Percentiles rank a stretch among this genome's conserved stretches.
These are phyloP conservation scores for Pleomassaria siparia DNA, from an alignment of 2,329 filamentous ascomycete species.

Conservation along the genomic window DNA sequence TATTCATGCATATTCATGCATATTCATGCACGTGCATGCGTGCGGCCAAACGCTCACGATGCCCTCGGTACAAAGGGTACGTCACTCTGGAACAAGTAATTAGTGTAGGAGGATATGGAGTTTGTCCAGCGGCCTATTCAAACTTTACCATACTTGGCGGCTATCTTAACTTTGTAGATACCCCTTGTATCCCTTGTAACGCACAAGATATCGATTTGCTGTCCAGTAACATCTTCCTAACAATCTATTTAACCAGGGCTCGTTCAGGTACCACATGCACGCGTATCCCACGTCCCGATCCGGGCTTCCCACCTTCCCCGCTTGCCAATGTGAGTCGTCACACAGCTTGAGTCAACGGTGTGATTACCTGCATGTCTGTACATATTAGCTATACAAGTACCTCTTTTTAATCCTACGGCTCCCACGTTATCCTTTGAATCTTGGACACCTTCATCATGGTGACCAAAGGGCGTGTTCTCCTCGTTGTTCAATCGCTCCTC, in stretches of 20 bases:
- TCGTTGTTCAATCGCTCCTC: slow-evolving; percentile 11
- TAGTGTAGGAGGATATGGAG: neutral
- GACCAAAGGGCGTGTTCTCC: neutral
- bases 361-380: slow-evolving; percentile 7
- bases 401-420: neutral
- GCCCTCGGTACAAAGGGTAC: too few species aligned
- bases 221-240: neutral
- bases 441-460: slow-evolving; percentile 3
- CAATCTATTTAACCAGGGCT: slow-evolving; percentile 10
- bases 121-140: too few species aligned
- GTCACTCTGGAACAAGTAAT: neutral
- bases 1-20: too few species aligned
- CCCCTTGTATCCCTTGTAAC: neutral
- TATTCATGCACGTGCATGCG: too few species aligned
- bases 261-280: slow-evolving; percentile 1
- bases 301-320: slow-evolving; percentile 6
- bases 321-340: neutral
- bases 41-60: too few species aligned
- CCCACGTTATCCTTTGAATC: neutral
- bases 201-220: neutral
- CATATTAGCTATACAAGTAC: neutral
- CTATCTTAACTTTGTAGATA: neutral
- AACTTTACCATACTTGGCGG: too few species aligned
- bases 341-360: neutral
- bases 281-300: slow-evolving; percentile 1